Percentiles rank a stretch among this genome's conserved stretches.
Conservation (phyloP, 1,284 basidiomycete genomes). For the Malassezia globosa region DNA sequence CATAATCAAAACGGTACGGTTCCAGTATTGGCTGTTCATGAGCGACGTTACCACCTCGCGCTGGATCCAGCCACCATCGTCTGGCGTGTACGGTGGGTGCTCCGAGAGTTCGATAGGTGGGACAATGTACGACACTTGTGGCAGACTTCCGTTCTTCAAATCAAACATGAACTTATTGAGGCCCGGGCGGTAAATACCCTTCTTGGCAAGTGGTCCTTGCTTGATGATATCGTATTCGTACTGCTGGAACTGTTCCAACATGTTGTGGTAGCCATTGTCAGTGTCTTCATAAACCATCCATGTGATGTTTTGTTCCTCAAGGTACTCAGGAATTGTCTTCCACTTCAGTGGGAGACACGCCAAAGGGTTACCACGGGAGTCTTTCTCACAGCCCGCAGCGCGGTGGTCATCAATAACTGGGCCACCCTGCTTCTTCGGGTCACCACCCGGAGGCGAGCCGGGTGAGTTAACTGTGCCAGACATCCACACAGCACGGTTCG, state of each 20-base stretch:
- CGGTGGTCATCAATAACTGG: slow-evolving; percentile 21
- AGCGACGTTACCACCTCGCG: slow-evolving; percentile 28
- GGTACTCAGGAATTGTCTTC: slow-evolving; percentile 32
- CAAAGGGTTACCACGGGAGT: slow-evolving; percentile 15
- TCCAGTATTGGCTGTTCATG: slow-evolving; percentile 23
- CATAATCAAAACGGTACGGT: slow-evolving; percentile 24
- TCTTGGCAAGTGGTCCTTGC: slow-evolving; percentile 18
- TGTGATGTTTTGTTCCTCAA: slow-evolving; percentile 24
- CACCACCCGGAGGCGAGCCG: slow-evolving; percentile 10
- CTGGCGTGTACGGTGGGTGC: slow-evolving; percentile 29
- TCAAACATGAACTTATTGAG: slow-evolving; percentile 28
- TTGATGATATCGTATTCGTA: slow-evolving; percentile 13
- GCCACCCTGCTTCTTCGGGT: slow-evolving; percentile 14
- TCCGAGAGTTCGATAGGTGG: slow-evolving; percentile 33
- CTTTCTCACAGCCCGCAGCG: slow-evolving; percentile 16
- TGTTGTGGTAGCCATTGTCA: slow-evolving; percentile 27
- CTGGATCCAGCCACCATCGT: slow-evolving; percentile 35
- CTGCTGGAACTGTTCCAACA: slow-evolving; percentile 16
- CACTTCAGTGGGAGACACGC: slow-evolving; percentile 24
- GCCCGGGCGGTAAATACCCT: slow-evolving; percentile 22
- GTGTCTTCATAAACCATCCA: slow-evolving; percentile 29
- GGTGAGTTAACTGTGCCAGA: slow-evolving; percentile 19
- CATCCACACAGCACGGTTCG: slow-evolving; percentile 28
- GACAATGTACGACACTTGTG: slow-evolving; percentile 32
- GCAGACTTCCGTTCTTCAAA: slow-evolving; percentile 25